Evolutionary conservation across 768 basidiomycete genomes (phyloP).

Genomic region (Pisolithus sp.): DNA sequence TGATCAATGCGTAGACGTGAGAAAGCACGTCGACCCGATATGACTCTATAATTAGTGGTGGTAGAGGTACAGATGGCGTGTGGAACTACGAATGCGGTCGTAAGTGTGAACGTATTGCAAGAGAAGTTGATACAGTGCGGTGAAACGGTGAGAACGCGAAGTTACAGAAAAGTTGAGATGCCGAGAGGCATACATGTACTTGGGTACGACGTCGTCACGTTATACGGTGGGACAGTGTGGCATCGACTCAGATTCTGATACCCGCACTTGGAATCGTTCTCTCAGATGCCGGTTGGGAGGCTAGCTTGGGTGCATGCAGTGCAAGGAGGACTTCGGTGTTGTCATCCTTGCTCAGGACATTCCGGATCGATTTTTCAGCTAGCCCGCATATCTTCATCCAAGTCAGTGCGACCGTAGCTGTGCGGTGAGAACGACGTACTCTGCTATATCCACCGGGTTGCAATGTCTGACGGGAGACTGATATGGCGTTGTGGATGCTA

Average conservation of each 20-base stretch:
- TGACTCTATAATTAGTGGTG: constrained; percentile 13
- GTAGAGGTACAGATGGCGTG: constrained; percentile 15
- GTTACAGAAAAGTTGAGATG: background rate
- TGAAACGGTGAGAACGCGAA: background rate
- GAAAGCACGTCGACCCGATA: background rate
- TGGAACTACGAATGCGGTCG: background rate
- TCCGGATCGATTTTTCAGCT: constrained; percentile 63
- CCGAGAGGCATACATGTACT: constrained; percentile 4
- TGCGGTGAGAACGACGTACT: constrained; percentile 28
- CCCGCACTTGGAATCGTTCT: constrained; percentile 11
- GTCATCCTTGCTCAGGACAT: constrained; percentile 63
- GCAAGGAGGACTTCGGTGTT: constrained; percentile 60
- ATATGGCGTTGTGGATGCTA: constrained; percentile 74
- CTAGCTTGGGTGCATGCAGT: constrained; percentile 41
- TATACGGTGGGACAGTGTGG: background rate
- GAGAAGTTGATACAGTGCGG: constrained; percentile 17
- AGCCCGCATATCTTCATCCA: constrained; percentile 56
- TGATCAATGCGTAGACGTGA: background rate
- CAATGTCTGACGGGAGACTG: constrained; percentile 58
- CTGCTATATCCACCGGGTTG: constrained; percentile 50
- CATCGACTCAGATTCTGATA: constrained; percentile 21
- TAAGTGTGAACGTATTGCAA: constrained; percentile 9
- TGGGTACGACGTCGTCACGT: constrained; percentile 1
- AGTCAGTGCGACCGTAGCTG: background rate
- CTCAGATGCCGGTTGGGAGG: constrained; percentile 10